These are phyloP conservation scores for Xylaria grammica DNA, from an alignment of 495 filamentous ascomycete species.

Conservation along the genomic window DNA sequence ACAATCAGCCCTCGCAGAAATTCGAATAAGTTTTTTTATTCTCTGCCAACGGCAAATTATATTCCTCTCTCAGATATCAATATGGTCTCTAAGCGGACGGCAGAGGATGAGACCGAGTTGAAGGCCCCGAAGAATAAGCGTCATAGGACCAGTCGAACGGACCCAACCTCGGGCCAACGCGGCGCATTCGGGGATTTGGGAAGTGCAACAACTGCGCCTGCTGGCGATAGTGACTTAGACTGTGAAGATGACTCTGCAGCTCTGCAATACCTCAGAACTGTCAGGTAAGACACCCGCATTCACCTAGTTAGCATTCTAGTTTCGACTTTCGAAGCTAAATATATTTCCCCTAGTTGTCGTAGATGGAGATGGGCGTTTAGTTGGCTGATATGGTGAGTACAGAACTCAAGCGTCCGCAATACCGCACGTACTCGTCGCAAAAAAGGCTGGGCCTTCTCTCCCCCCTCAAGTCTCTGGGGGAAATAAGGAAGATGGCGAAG, in stretches of 20 bases:
- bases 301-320: conserved; percentile 18
- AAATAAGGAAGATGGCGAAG: conserved; percentile 29
- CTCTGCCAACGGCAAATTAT: background rate
- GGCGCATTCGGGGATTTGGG: conserved; percentile 79
- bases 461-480: conserved; percentile 38
- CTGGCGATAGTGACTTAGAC: conserved; percentile 54
- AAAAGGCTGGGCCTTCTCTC: conserved; percentile 53
- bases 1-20: no score
- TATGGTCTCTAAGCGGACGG: conserved; percentile 22
- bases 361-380: background rate
- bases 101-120: conserved; percentile 16
- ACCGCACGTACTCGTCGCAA: conserved; percentile 67
- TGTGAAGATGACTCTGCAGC: conserved; percentile 67
- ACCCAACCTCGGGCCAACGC: conserved; percentile 76
- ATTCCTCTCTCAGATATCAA: background rate
- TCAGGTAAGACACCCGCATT: conserved; percentile 66
- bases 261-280: conserved; percentile 76
- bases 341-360: conserved; percentile 15
- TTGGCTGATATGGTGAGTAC: conserved; percentile 45
- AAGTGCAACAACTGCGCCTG: conserved; percentile 40
- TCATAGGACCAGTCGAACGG: conserved; percentile 37
- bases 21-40: no score
- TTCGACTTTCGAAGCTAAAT: conserved; percentile 26
- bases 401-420: conserved; percentile 75
- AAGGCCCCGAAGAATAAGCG: conserved; percentile 19